phyloP scores from a whole-genome alignment of 495 filamentous ascomycete genomes.

The Hypoxylon trugodes region DNA sequence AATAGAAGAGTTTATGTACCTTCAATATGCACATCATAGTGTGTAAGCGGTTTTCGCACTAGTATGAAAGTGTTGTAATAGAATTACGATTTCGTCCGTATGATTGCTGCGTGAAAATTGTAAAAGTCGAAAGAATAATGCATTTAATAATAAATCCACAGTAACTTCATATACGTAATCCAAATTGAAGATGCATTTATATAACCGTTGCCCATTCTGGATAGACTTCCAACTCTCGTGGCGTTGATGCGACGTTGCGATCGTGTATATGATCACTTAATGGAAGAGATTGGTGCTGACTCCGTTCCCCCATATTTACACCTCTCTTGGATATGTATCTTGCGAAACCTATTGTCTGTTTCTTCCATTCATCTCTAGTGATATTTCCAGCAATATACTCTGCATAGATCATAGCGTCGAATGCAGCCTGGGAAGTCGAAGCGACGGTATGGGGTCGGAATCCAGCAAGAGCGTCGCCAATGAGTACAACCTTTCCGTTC shows the following conservation, averaged over 20 bases:
- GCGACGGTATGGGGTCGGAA: slow-evolving; percentile 66
- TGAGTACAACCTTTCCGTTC: slow-evolving; percentile 59
- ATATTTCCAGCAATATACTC: slow-evolving; percentile 55
- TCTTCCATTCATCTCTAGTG: slow-evolving; percentile 52
- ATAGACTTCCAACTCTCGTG: slow-evolving; percentile 44
- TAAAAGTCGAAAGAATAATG: background rate
- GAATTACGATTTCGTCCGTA: too few species aligned
- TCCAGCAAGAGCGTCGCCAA: slow-evolving; percentile 65
- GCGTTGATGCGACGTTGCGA: slow-evolving; percentile 45
- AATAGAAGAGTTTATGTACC: too few species aligned
- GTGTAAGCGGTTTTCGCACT: too few species aligned
- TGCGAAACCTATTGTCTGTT: slow-evolving; percentile 55
- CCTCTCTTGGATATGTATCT: slow-evolving; percentile 54
- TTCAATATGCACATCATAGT: too few species aligned
- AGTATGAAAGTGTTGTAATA: too few species aligned
- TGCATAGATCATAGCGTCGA: slow-evolving; percentile 56
- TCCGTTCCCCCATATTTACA: slow-evolving; percentile 57
- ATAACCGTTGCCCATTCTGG: slow-evolving; percentile 45
- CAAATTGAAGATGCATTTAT: background rate
- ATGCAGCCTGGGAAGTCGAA: slow-evolving; percentile 60
- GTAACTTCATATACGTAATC: background rate
- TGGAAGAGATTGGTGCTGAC: slow-evolving; percentile 52
- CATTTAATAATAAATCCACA: background rate
- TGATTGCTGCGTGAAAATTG: slow-evolving; percentile 1
- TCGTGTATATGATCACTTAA: slow-evolving; percentile 49